These are phyloP conservation scores for Buddleja alternifolia DNA, from an alignment of 257 asterid species.

Conservation along the genomic window DNA sequence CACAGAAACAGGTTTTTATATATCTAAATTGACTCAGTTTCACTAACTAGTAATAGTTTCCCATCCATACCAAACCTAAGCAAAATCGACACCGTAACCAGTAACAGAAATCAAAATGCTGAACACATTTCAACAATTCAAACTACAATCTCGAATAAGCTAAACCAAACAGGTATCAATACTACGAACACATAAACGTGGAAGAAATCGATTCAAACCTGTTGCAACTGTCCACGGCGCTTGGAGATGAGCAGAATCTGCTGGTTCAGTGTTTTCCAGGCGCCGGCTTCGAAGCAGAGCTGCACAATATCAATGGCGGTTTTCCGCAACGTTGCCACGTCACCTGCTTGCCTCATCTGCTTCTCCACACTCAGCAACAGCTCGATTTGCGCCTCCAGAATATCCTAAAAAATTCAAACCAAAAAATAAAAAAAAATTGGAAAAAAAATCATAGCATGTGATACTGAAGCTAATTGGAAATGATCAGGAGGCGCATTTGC, in stretches of 20 bases:
- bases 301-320: slow-evolving; percentile 83
- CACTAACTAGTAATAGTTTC: neutral
- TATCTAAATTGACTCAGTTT: neutral
- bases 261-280: slow-evolving; percentile 82
- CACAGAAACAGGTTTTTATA: neutral
- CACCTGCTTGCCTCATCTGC: slow-evolving; percentile 90
- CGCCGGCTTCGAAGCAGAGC: slow-evolving; percentile 87
- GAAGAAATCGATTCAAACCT: slow-evolving; percentile 45
- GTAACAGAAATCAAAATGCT: neutral
- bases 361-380: slow-evolving; percentile 84
- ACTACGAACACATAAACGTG: neutral
- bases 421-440: neutral
- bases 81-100: too few species aligned
- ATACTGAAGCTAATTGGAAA: neutral
- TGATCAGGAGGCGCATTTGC: neutral
- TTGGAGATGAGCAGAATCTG: slow-evolving; percentile 89
- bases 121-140: slow-evolving; percentile 22
- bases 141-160: slow-evolving; percentile 5
- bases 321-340: slow-evolving; percentile 77
- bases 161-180: neutral
- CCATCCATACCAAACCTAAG: neutral
- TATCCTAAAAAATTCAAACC: slow-evolving; percentile 50
- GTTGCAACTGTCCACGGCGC: slow-evolving; percentile 96
- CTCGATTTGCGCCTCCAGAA: slow-evolving; percentile 78
- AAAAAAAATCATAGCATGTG: slow-evolving; percentile 19